phyloP scores from a whole-genome alignment of 108 stramenopile genomes.

The Cyclotella sp. region DNA sequence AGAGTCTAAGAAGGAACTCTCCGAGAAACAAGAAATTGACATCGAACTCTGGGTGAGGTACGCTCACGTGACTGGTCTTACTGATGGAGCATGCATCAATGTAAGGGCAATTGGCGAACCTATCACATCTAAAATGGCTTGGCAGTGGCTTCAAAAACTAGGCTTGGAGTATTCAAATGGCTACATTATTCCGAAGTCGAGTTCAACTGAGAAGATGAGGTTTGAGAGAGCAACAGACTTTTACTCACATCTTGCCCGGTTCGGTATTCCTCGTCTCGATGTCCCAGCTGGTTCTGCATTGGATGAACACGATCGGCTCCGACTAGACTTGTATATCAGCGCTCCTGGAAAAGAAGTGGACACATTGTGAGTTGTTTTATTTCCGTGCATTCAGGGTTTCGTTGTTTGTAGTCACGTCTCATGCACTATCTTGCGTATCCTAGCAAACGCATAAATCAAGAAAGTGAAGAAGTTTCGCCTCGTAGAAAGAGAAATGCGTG shows the following conservation, averaged over 20 bases:
- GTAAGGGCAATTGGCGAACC: conserved; percentile 15
- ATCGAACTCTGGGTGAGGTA: conserved; percentile 35
- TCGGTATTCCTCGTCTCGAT: conserved; percentile 27
- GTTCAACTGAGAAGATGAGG: conserved; percentile 4
- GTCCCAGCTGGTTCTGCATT: background rate
- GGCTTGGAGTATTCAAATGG: conserved; percentile 21
- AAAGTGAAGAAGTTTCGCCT: conserved; percentile 23
- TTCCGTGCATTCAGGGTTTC: background rate
- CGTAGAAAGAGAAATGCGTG: conserved; percentile 15
- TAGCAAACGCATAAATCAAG: conserved; percentile 31
- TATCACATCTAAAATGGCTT: conserved; percentile 13
- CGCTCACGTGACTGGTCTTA: conserved; percentile 22
- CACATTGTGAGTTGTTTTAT: conserved; percentile 29
- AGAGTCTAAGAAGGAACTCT: conserved; percentile 8
- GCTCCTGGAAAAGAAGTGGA: conserved; percentile 12
- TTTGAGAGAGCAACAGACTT: conserved; percentile 30
- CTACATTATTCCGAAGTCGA: conserved; percentile 28
- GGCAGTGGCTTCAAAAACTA: conserved; percentile 32
- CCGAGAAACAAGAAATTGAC: background rate
- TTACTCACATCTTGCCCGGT: conserved; percentile 33
- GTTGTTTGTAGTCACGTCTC: background rate
- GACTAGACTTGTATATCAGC: conserved; percentile 34
- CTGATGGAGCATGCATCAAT: conserved; percentile 24
- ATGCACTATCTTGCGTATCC: background rate
- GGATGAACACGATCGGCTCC: conserved; percentile 19